Evolutionary conservation across 1,139 yeast genomes (phyloP).

Genomic region (Taphrina deformans): DNA sequence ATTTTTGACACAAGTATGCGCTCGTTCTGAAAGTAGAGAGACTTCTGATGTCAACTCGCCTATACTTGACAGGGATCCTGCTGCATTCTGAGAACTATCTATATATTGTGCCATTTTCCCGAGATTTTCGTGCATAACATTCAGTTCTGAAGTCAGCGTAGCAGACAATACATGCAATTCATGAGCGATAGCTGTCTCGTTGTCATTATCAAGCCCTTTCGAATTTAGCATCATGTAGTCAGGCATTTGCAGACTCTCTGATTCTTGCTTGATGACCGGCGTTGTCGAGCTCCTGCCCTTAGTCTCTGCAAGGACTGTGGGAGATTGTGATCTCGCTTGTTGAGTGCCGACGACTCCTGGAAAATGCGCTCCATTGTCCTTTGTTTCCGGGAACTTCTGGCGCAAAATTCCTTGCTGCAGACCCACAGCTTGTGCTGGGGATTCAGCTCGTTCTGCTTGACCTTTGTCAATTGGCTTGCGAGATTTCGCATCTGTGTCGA

Average conservation of each 20-base stretch:
- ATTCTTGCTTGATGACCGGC: neutral
- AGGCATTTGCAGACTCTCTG: neutral
- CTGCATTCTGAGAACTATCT: neutral
- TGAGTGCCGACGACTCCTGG: neutral
- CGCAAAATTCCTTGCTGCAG: neutral
- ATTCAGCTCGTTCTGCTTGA: too few relatives aligned
- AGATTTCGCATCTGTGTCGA: too few relatives aligned
- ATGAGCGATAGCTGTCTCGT: neutral
- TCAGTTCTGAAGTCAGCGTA: conserved; percentile 18
- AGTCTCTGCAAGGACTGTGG: neutral
- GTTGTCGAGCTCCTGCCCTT: neutral
- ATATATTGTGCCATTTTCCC: neutral
- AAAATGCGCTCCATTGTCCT: neutral
- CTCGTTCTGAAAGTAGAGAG: neutral
- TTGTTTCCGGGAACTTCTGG: neutral
- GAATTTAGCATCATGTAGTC: neutral
- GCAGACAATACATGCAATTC: neutral
- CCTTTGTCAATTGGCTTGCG: too few relatives aligned
- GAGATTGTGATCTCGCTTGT: neutral
- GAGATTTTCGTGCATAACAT: conserved; percentile 22
- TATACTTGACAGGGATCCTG: neutral
- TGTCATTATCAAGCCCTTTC: neutral
- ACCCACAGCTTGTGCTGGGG: too few relatives aligned
- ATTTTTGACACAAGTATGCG: neutral
- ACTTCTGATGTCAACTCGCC: neutral